These are phyloP conservation scores for Creolimax fragrantissima DNA, from an alignment of 78 protist species.

Conservation along the genomic window DNA sequence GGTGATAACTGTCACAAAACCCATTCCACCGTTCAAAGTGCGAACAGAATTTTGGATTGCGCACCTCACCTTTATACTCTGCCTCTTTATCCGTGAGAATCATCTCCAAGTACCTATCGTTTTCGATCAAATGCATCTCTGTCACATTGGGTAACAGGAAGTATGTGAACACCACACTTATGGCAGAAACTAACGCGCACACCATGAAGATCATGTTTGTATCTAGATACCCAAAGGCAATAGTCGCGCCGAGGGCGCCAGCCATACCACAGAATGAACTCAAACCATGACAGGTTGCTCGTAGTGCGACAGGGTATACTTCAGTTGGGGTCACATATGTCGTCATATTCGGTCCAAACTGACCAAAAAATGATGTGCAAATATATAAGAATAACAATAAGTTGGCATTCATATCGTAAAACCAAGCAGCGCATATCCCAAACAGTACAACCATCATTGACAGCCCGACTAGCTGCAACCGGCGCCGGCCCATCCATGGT, in stretches of 20 bases:
- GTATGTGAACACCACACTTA: background rate
- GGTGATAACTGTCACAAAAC: background rate
- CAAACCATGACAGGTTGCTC: background rate
- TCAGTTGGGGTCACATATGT: constrained; percentile 22
- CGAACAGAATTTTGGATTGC: constrained; percentile 8
- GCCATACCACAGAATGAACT: constrained; percentile 8
- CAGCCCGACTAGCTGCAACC: background rate
- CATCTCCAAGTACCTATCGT: constrained; percentile 16
- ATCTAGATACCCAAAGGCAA: background rate
- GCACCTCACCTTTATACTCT: background rate
- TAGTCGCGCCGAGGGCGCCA: constrained; percentile 10
- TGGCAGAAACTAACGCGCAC: background rate
- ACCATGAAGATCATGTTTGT: background rate
- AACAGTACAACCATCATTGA: background rate
- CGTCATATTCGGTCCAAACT: constrained; percentile 15
- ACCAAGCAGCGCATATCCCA: background rate
- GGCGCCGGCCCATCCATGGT: background rate
- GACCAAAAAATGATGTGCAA: background rate
- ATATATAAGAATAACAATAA: background rate
- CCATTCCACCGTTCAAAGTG: constrained; percentile 5
- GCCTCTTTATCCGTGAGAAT: background rate
- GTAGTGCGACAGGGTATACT: background rate
- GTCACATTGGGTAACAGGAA: constrained; percentile 9
- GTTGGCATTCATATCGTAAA: background rate
- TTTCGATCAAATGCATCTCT: background rate